These are phyloP conservation scores for Salvia splendens DNA, from an alignment of 257 asterid genomes.

Conservation along the genomic window DNA sequence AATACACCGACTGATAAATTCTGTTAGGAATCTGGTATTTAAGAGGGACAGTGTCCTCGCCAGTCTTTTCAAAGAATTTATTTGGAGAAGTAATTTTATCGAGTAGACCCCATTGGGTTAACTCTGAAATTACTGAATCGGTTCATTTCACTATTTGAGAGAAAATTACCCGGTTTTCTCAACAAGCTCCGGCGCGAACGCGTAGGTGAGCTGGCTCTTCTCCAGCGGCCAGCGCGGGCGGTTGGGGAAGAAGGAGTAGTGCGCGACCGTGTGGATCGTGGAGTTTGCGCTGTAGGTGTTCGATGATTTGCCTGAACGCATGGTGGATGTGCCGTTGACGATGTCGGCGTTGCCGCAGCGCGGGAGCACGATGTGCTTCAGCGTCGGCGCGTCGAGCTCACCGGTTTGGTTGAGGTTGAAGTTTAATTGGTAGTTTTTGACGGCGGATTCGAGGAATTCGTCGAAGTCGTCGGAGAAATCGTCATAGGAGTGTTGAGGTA, in stretches of 20 bases:
- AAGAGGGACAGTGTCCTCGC: too few relatives aligned
- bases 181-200: conserved; percentile 53
- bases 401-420: conserved; percentile 75
- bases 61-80: too few relatives aligned
- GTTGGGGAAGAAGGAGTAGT: conserved; percentile 69
- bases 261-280: conserved; percentile 54
- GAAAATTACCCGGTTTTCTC: too few relatives aligned
- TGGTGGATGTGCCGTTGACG: conserved; percentile 59
- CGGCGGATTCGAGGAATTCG: conserved; percentile 52
- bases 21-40: too few relatives aligned
- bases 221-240: conserved; percentile 71
- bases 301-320: conserved; percentile 44
- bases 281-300: conserved; percentile 26
- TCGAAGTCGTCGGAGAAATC: conserved; percentile 72
- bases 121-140: too few relatives aligned
- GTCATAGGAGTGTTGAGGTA: conserved; percentile 47
- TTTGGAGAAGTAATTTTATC: too few relatives aligned
- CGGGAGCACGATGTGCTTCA: conserved; percentile 54
- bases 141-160: too few relatives aligned
- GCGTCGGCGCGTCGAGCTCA: conserved; percentile 50
- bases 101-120: too few relatives aligned
- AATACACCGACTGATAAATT: too few relatives aligned
- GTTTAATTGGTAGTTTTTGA: conserved; percentile 64
- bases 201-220: conserved; percentile 52
- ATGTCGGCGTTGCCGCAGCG: conserved; percentile 81